Evolutionary conservation across 148 eudicot species (phyloP), one percentile per base, ranked within the genome.

Genomic region (Agrostemma githago): DNA sequence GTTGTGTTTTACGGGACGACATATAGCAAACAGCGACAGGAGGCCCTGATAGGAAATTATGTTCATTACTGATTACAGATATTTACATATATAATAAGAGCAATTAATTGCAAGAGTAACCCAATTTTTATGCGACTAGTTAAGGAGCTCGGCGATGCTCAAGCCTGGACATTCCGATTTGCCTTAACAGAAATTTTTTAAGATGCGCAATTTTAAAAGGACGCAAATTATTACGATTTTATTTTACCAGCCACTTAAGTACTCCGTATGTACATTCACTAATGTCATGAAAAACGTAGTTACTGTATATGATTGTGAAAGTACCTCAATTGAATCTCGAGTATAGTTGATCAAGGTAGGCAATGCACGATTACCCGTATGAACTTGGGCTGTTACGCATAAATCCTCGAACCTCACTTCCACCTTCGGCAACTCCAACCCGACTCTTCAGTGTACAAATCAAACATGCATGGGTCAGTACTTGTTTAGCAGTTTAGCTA

Each of bases 341-440:
- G 82, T 37, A 73, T 75, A 89, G 72, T 94, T 94, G 3, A 86
- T 26, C 20, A 94, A 66, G 26, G 98, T 89, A 38, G 98, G 98
- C 85, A 94, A 81, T 66, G 98, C 98, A 85, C 98, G 85, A 6
- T 82, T 84, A 8, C 98, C 98, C 2, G 86, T 76, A 70, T 84
- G 82, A 56, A 91, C 98, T 59, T 87, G 73, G 0, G 97, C 96
- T 9, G 42, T 74, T 56, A 91, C 72, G 9, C 82, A 79, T 53
- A 94, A 75, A 17, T 87, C 69, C 77, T 88, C 80, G 38, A 88
- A 94, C 74, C 98, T 83, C 65, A 94, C 97, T 80, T 94, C 98
- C 14, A 94, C 86, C 20, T 79, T 88, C 4, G 97, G 98, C 76
- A 88, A 41, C 75, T 87, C 90, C 69, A 94, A 46, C 63, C 93